These are phyloP conservation scores for Aspergillus unguis DNA, from an alignment of 2,329 filamentous ascomycete genomes.

Conservation along the genomic window DNA sequence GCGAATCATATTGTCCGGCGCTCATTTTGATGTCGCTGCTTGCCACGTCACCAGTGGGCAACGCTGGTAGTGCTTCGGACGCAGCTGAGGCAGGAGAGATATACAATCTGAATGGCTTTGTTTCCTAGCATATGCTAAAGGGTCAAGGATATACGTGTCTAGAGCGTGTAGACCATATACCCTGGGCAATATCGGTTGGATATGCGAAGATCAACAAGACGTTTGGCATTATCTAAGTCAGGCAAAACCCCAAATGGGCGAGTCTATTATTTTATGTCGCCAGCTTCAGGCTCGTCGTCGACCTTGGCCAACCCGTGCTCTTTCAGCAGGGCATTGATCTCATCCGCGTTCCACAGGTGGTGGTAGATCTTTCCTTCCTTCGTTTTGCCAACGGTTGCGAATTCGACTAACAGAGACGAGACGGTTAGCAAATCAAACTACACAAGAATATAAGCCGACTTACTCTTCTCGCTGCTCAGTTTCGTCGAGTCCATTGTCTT, in stretches of 20 bases:
- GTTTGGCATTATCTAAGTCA: conserved; percentile 29
- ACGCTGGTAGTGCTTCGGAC: conserved; percentile 26
- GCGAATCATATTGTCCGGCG: conserved; percentile 22
- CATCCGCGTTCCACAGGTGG: conserved; percentile 92
- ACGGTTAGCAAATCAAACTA: conserved; percentile 13
- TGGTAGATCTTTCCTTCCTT: conserved; percentile 97
- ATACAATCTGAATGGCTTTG: conserved; percentile 11
- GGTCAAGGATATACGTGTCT: conserved; percentile 13
- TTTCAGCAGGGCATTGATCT: conserved; percentile 90
- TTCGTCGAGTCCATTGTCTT: conserved; percentile 99
- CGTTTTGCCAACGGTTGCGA: conserved; percentile 95
- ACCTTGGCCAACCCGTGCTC: conserved; percentile 93
- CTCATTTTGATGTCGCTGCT: conserved; percentile 20
- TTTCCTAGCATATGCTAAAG: conserved; percentile 6
- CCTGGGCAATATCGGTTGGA: conserved; percentile 4
- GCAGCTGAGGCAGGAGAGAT: conserved; percentile 14
- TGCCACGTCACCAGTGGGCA: conserved; percentile 35
- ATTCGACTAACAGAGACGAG: conserved; percentile 68
- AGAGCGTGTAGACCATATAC: conserved; percentile 1
- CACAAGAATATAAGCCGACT: conserved; percentile 36
- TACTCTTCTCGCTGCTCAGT: conserved; percentile 98
- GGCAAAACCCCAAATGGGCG: conserved; percentile 22
- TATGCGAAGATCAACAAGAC: conserved; percentile 10
- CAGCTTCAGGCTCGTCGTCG: conserved; percentile 62
- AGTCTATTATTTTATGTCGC: conserved; percentile 38